A percentile compares a stretch with the other conserved stretches of the same genome.
phyloP scores from a whole-genome alignment of 306 rosid species.

The Arachis stenosperma region DNA sequence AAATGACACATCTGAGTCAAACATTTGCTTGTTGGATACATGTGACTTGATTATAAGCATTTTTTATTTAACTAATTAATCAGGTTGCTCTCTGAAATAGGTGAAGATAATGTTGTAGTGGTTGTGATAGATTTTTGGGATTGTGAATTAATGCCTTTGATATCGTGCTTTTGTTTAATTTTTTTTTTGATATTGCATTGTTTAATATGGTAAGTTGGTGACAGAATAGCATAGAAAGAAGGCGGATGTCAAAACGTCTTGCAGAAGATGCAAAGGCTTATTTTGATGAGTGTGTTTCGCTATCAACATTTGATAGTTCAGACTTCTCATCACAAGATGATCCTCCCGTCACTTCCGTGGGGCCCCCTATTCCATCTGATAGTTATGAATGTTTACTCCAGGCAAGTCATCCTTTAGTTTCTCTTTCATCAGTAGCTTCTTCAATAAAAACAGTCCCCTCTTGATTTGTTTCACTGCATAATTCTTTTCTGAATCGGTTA shows the following conservation, averaged over 20 bases:
- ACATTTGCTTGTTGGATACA: constrained; percentile 1
- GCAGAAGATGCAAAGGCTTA: constrained; percentile 91
- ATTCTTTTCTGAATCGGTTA: constrained; percentile 1
- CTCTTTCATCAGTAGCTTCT: constrained; percentile 34
- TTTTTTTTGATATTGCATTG: constrained; percentile 10
- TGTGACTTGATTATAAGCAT: constrained; percentile 3
- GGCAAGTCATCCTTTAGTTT: constrained; percentile 56
- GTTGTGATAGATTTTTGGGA: constrained; percentile 16
- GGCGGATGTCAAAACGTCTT: constrained; percentile 86
- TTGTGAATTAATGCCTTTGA: constrained; percentile 6
- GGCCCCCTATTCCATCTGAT: constrained; percentile 48
- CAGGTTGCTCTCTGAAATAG: background rate
- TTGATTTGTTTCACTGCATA: constrained; percentile 24
- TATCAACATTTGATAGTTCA: constrained; percentile 94
- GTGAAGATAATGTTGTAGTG: constrained; percentile 14
- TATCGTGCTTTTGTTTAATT: constrained; percentile 19
- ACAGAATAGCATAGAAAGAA: constrained; percentile 92
- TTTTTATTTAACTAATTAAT: constrained; percentile 3
- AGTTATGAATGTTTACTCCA: constrained; percentile 46
- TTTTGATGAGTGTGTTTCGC: constrained; percentile 90
- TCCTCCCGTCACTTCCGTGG: constrained; percentile 58
- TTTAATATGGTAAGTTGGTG: constrained; percentile 31
- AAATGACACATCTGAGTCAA: background rate
- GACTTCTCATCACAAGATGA: constrained; percentile 94
- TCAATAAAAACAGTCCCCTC: constrained; percentile 39